A percentile compares a stretch with the other conserved stretches of the same genome.
Evolutionary conservation across 169 alveolate species (phyloP).

Genomic region (Eimeria maxima): DNA sequence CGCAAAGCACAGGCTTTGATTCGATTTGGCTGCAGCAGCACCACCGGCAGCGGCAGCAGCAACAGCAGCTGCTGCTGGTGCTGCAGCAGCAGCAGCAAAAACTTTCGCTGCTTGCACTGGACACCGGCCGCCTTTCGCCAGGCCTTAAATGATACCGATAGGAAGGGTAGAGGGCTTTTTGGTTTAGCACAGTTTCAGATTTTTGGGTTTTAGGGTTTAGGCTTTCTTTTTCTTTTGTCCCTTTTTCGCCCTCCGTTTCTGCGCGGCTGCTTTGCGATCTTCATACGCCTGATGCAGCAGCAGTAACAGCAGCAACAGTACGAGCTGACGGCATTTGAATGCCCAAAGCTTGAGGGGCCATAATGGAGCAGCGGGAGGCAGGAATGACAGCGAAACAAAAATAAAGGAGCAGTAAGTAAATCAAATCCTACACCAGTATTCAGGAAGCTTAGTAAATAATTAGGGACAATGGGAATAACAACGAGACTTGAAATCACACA

Average conservation of each 20-base stretch:
- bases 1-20: background rate
- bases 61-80: too few relatives aligned
- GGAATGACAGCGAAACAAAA: too few relatives aligned
- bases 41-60: background rate
- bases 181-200: background rate
- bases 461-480: too few relatives aligned
- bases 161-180: too few relatives aligned
- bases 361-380: too few relatives aligned
- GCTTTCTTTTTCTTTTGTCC: conserved; percentile 4
- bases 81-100: background rate
- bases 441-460: too few relatives aligned
- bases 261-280: conserved; percentile 50
- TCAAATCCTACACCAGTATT: too few relatives aligned
- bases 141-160: too few relatives aligned
- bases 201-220: background rate
- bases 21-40: background rate
- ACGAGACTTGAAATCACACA: too few relatives aligned
- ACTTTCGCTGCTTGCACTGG: background rate
- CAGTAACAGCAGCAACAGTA: background rate
- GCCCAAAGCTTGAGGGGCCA: too few relatives aligned
- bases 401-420: too few relatives aligned
- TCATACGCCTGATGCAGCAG: conserved; percentile 43
- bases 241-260: conserved; percentile 3
- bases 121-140: too few relatives aligned
- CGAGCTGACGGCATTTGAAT: background rate